Conservation (phyloP, 192 early-diverging fungal species). For the Backusella sp. region DNA sequence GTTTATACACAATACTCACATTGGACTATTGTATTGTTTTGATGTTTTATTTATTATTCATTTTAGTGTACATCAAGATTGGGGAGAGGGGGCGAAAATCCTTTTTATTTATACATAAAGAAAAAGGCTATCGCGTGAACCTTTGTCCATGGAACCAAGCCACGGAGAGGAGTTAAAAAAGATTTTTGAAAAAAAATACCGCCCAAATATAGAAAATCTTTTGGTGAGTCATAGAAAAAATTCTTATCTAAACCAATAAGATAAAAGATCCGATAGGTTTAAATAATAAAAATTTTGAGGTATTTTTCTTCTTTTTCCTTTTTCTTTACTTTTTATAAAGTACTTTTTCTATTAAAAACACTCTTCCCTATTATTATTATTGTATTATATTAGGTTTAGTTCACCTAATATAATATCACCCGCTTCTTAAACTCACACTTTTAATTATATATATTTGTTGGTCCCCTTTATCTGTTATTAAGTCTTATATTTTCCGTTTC, state of each 20-base stretch:
- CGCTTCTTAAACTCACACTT: neutral
- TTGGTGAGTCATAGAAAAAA: conserved; percentile 3
- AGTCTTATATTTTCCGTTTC: neutral
- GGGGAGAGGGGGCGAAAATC: neutral
- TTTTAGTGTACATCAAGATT: neutral
- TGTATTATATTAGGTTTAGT: neutral
- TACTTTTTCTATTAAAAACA: neutral
- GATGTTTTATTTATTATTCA: neutral
- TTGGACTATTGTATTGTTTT: neutral
- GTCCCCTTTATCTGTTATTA: neutral
- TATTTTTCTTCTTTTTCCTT: neutral
- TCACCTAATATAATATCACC: conserved; percentile 3
- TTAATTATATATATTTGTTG: conserved; percentile 8
- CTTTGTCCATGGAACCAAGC: neutral
- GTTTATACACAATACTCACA: too few relatives aligned
- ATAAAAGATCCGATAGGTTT: neutral
- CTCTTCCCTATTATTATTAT: neutral
- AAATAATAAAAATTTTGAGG: neutral
- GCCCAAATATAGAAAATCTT: neutral
- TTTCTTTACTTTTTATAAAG: neutral
- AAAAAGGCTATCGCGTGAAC: neutral
- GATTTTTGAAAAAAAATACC: neutral
- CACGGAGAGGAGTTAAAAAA: neutral
- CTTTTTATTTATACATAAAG: neutral
- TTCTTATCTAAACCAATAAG: conserved; percentile 3